Conservation (phyloP, 176 grass and related monocot genomes). For the Zoysia pacifica region DNA sequence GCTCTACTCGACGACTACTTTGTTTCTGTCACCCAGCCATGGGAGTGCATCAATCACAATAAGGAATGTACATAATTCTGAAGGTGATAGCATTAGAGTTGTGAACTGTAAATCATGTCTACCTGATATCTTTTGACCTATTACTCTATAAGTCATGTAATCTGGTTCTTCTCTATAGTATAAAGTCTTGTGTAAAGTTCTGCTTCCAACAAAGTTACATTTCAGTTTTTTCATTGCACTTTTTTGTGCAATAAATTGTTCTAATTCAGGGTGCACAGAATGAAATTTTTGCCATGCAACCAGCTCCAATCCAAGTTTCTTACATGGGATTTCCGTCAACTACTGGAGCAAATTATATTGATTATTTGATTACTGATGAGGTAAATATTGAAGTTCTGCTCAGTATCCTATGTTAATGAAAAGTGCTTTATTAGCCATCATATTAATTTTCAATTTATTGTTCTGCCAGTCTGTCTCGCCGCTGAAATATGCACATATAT, state of each 20-base stretch:
- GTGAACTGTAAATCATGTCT: not conserved
- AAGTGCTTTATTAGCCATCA: constrained; percentile 4
- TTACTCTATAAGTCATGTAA: not conserved
- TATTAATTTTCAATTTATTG: constrained; percentile 30
- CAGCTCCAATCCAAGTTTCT: constrained; percentile 79
- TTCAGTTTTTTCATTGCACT: constrained; percentile 11
- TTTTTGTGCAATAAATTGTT: too few relatives aligned
- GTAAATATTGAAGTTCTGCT: constrained; percentile 31
- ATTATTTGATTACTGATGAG: constrained; percentile 87
- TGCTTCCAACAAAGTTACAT: not conserved
- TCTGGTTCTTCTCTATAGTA: not conserved
- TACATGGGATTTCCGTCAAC: constrained; percentile 92
- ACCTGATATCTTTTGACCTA: not conserved
- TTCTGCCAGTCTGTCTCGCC: constrained; percentile 80
- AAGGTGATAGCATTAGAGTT: not conserved
- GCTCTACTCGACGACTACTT: too few relatives aligned
- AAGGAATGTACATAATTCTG: not conserved
- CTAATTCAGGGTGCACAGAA: constrained; percentile 68
- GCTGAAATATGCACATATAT: constrained; percentile 61
- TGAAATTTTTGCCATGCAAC: constrained; percentile 87
- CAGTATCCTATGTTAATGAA: constrained; percentile 11
- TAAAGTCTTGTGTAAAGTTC: not conserved
- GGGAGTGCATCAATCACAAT: not conserved
- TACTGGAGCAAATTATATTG: constrained; percentile 78
- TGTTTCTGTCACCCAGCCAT: not conserved